These are phyloP conservation scores for Coemansia brasiliensis DNA, from an alignment of 192 early-diverging fungal genomes.

Conservation along the genomic window DNA sequence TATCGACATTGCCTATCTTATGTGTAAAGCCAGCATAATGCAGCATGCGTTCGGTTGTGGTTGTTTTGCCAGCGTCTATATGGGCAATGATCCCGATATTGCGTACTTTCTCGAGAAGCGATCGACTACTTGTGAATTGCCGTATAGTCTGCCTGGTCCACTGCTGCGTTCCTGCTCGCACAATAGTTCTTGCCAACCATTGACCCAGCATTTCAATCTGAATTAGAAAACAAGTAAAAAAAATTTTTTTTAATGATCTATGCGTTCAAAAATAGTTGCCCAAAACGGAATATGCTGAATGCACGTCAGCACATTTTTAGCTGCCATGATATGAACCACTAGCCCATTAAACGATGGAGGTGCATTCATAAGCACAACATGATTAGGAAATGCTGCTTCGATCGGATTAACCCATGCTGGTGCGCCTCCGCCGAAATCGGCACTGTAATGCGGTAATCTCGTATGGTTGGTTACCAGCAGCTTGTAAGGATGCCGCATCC, in stretches of 20 bases:
- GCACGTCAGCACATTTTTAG: neutral
- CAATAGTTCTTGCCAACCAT: neutral
- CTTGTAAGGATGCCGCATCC: neutral
- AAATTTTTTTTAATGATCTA: neutral
- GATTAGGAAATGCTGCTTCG: conserved; percentile 4
- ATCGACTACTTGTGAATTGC: conserved; percentile 5
- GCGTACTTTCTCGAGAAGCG: conserved; percentile 50
- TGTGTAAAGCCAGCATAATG: conserved; percentile 91
- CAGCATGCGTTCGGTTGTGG: conserved; percentile 97
- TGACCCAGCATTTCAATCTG: neutral
- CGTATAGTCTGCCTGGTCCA: neutral
- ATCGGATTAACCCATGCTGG: conserved; percentile 11
- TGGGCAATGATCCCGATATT: conserved; percentile 97
- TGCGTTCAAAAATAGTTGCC: neutral
- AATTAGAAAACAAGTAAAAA: neutral
- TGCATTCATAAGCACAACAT: neutral
- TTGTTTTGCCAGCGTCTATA: conserved; percentile 97
- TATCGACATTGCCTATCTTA: conserved; percentile 88
- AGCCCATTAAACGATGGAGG: neutral
- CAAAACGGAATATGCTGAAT: neutral
- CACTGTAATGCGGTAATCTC: neutral
- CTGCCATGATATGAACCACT: neutral
- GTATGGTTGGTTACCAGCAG: neutral
- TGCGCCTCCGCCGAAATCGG: conserved; percentile 10
- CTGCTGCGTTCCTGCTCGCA: neutral